Percentiles rank a stretch among this genome's conserved stretches.
phyloP scores from a whole-genome alignment of 768 basidiomycete genomes.

The Lepiota venenata region DNA sequence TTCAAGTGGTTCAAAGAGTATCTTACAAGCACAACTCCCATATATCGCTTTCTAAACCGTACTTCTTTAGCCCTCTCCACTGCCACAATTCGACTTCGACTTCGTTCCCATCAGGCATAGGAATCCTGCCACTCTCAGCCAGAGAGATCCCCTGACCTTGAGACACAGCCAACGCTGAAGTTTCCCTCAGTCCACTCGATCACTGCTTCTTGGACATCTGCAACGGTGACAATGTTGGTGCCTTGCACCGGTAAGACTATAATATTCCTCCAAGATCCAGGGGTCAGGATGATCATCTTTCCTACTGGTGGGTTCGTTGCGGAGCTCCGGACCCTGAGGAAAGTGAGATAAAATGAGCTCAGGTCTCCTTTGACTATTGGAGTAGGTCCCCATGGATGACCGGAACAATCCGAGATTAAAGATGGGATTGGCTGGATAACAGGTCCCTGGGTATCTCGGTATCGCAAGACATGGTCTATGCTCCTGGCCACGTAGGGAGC shows the following conservation, averaged over 20 bases:
- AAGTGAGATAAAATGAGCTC: background rate
- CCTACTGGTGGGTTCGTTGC: background rate
- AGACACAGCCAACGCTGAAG: background rate
- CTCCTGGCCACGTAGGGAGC: background rate
- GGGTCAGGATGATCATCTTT: background rate
- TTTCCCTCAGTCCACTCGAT: background rate
- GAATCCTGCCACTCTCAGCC: background rate
- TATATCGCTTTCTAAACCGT: background rate
- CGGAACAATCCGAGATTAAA: background rate
- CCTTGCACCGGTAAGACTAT: background rate
- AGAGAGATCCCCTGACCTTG: background rate
- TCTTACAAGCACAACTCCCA: constrained; percentile 1
- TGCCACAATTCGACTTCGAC: constrained; percentile 2
- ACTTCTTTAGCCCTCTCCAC: constrained; percentile 1
- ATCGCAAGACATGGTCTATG: background rate
- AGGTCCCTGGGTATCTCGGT: background rate
- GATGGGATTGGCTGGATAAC: background rate
- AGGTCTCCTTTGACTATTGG: background rate
- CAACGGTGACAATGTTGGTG: background rate
- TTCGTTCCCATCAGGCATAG: background rate
- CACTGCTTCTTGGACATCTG: constrained; percentile 1
- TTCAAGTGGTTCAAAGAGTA: too few species aligned
- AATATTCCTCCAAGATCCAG: background rate
- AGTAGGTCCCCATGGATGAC: background rate
- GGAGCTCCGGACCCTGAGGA: background rate